Base-by-base conservation (phyloP, 495 filamentous ascomycete genomes). In the Podospora pseudocomata region DNA sequence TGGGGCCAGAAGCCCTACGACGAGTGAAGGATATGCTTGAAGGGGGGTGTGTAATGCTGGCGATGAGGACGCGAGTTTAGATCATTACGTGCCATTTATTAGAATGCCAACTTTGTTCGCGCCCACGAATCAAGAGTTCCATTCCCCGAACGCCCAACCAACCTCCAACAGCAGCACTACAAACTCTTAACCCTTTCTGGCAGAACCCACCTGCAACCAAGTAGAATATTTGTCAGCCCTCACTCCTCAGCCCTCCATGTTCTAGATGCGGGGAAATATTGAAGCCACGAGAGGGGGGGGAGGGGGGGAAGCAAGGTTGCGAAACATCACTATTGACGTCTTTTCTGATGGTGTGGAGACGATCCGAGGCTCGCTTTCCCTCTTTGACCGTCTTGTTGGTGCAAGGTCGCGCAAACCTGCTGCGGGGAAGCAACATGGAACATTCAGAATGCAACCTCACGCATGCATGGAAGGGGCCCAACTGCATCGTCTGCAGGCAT, bases 1-100 rank as follows among this genome's bases (percentile, higher is more conserved):
- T 73, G 74, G 67, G 79, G 72, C 13, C 73, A 74, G 23, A 81
- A 81, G 68, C 79, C 79, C 0, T 59, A 23, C n/a, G 56, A 23
- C n/a, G 56, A 59, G 56, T 23, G 26, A 59, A 3, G 5, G 56
- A 59, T 49, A 49, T 16, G 39, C 9, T 1, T 49, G 15, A 49
- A 49, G 39, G 39, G 39, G 39, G 39, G 39, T 49, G 15, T 49
- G 15, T 49, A 9, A 9, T 49, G 1, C 13, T 49, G 34, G 34
- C 5, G 11, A 5, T 39, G 34, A 11, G 34, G 11, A 11, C 23
- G 23, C 23, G 39, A 16, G 39, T 49, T 49, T 13, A 2, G 39
- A 16, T 49, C 13, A 16, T 49, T 49, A 49, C 39, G 9, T 49
- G 30, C 0, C 30, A 32, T 7, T 32, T 4, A 5, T 32, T 32